Base-by-base conservation (phyloP, 805 yeast genomes). In the Monosporozyma aerobia region DNA sequence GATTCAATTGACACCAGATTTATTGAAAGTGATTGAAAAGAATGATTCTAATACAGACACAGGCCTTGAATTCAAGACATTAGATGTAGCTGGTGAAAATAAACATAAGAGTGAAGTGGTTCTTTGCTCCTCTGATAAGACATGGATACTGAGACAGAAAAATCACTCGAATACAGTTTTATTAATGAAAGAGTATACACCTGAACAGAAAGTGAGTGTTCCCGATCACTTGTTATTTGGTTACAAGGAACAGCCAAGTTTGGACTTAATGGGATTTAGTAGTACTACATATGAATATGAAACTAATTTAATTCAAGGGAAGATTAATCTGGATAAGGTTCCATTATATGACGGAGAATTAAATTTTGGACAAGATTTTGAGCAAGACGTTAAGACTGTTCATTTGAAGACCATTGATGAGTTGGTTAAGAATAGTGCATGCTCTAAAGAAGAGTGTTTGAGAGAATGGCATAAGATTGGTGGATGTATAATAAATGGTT, bases 131-230 rank as follows among this genome's bases (percentile, higher is more conserved):
- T 58, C 69, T 3, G 57, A 69, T 30, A 67, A 73, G 49, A 85
- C 95, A 0, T 90, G 80, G 78, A 72, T 74, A 46, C 59, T 90
- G 16, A 75, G 88, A 50, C 90, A 85, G 61, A 83, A 86, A 72
- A 87, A 88, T 63, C 97, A 92, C 66, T 86, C 97, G 7, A 90
- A 92, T 65, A 78, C 92, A 4, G 82, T 87, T n/a, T 64, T 89
- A 58, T 55, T 90, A 23, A 63, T 80, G 63, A 65, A 65, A 11
- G 65, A 60, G 35, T 63, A 62, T 54, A 54, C 54, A 5, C 63
- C 68, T 1, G 61, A 57, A 13, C 60, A 56, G 5, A 39, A 53
- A 9, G 30, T 43, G n/a, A 40, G 22, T 23, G 51, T 72, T 0
- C 56, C 57, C 1, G 19, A 33, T 27, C 50, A 44, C 7, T 35